Evolutionary conservation across 352 stramenopile genomes (phyloP).

Genomic region (Pythium rhizo-oryzae): DNA sequence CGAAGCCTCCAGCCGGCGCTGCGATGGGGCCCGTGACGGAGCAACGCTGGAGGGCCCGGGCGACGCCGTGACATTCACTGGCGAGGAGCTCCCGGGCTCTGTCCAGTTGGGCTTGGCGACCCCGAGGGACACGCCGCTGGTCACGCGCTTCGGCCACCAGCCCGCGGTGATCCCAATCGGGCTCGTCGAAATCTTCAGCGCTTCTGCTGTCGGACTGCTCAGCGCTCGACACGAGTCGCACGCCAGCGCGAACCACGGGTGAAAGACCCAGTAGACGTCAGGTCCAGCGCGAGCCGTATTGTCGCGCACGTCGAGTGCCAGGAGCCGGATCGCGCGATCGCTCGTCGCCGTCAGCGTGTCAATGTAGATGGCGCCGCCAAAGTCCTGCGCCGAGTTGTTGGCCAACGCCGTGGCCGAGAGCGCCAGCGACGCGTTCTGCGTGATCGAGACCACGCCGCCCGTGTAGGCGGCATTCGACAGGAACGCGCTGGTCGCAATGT

Average conservation of each 20-base stretch:
- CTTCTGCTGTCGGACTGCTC: neutral
- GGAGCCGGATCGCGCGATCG: slow-evolving; percentile 15
- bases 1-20: neutral
- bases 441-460: slow-evolving; percentile 48
- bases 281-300: slow-evolving; percentile 45
- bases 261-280: slow-evolving; percentile 60
- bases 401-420: slow-evolving; percentile 33
- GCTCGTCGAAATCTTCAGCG: slow-evolving; percentile 40
- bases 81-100: neutral
- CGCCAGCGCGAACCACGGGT: neutral
- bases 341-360: slow-evolving; percentile 31
- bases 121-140: slow-evolving; percentile 58
- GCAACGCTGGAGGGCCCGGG: neutral
- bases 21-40: neutral
- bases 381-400: slow-evolving; percentile 48
- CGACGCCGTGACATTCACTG: neutral
- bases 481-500: slow-evolving; percentile 27
- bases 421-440: slow-evolving; percentile 39
- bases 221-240: slow-evolving; percentile 10
- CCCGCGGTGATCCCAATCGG: slow-evolving; percentile 40
- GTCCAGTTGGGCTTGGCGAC: slow-evolving; percentile 23
- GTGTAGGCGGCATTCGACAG: slow-evolving; percentile 46
- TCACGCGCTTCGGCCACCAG: slow-evolving; percentile 66
- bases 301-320: slow-evolving; percentile 22
- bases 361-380: slow-evolving; percentile 60